phyloP scores from a whole-genome alignment of 140 eudicot species.

The Eryngium alpinum region DNA sequence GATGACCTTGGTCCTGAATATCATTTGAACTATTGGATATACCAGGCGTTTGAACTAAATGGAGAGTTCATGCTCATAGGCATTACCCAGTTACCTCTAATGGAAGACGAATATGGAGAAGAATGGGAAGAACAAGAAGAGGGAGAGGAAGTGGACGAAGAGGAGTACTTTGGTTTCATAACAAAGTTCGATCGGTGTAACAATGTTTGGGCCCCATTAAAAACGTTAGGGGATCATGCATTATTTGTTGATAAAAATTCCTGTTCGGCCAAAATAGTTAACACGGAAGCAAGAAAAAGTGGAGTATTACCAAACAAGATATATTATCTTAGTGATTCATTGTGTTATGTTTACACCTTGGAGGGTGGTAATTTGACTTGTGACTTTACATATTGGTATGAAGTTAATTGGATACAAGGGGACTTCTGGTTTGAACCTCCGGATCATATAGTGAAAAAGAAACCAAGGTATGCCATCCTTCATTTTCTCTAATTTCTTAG shows the following conservation, averaged over 20 bases:
- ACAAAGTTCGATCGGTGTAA: background rate
- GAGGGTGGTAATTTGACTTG: background rate
- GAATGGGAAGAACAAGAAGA: too few species aligned
- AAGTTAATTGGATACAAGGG: too few species aligned
- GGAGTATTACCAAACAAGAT: background rate
- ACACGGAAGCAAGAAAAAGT: background rate
- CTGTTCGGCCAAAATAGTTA: background rate
- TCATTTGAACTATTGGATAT: too few species aligned
- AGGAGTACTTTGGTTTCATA: background rate
- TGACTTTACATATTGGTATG: too few species aligned
- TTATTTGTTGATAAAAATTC: background rate
- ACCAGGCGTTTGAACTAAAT: background rate
- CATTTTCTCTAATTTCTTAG: too few species aligned
- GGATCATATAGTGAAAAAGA: too few species aligned
- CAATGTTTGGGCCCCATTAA: background rate
- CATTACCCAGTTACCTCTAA: too few species aligned
- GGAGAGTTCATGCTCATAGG: background rate
- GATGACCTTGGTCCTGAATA: background rate
- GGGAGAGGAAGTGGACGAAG: too few species aligned
- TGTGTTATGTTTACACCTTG: background rate
- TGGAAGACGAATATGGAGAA: too few species aligned
- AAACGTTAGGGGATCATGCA: background rate
- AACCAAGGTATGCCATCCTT: too few species aligned
- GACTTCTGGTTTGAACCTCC: too few species aligned
- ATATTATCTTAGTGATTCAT: background rate